Conservation (phyloP, 768 basidiomycete genomes). For the Pleurotus ostreatus region DNA sequence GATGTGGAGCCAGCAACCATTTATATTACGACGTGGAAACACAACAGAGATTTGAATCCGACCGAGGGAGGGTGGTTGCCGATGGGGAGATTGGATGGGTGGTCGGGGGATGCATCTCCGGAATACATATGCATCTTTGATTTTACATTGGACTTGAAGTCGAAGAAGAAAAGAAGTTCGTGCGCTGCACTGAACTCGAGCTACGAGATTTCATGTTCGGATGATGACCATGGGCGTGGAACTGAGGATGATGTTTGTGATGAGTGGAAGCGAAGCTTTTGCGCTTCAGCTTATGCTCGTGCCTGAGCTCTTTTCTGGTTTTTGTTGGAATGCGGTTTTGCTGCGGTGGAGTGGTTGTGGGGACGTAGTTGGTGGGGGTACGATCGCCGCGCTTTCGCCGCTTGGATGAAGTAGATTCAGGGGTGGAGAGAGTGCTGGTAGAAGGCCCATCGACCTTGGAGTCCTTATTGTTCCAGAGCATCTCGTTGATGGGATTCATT, state of each 20-base stretch:
- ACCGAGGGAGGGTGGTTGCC: neutral
- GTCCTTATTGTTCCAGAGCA: conserved; percentile 47
- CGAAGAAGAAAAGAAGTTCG: conserved; percentile 27
- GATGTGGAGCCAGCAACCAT: neutral
- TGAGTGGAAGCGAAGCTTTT: conserved; percentile 44
- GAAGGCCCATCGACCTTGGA: conserved; percentile 19
- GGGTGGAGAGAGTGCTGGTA: conserved; percentile 41
- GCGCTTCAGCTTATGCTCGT: conserved; percentile 67
- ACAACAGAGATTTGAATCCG: neutral
- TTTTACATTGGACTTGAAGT: conserved; percentile 13
- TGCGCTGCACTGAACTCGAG: conserved; percentile 49
- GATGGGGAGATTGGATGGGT: neutral
- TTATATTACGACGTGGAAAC: neutral
- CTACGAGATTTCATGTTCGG: conserved; percentile 63
- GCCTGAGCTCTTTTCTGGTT: conserved; percentile 58
- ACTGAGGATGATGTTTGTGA: conserved; percentile 44
- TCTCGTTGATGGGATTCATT: conserved; percentile 50
- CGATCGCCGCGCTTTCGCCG: conserved; percentile 35
- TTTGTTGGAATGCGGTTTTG: conserved; percentile 41
- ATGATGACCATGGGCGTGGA: conserved; percentile 55
- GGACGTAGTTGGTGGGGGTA: conserved; percentile 39
- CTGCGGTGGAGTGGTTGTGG: conserved; percentile 11
- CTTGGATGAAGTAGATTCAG: conserved; percentile 44
- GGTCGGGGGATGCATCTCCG: no score
- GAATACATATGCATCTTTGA: neutral